These are phyloP conservation scores for Penicillium concentricum DNA, from an alignment of 2,329 filamentous ascomycete genomes.

Conservation along the genomic window DNA sequence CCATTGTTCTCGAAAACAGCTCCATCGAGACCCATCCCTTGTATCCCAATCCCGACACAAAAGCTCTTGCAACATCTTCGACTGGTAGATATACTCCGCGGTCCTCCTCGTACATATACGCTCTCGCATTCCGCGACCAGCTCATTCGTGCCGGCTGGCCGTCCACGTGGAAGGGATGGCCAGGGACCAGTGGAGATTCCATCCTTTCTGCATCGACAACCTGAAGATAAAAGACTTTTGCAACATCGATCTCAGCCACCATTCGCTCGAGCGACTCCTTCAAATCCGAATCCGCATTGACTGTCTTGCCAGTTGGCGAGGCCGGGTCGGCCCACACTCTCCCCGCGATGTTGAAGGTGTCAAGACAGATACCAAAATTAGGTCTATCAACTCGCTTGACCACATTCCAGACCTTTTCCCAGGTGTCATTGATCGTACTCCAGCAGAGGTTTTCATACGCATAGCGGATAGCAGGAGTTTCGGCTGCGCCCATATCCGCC, in stretches of 20 bases:
- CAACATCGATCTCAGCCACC: slow-evolving; percentile 55
- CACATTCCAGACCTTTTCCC: slow-evolving; percentile 71
- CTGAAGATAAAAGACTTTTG: slow-evolving; percentile 73
- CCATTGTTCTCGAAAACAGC: slow-evolving; percentile 63
- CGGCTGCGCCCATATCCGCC: slow-evolving; percentile 63
- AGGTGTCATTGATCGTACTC: slow-evolving; percentile 68
- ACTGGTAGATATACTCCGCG: slow-evolving; percentile 68
- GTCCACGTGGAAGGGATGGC: slow-evolving; percentile 59
- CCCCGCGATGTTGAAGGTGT: slow-evolving; percentile 75
- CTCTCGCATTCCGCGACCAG: slow-evolving; percentile 72
- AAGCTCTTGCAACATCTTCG: slow-evolving; percentile 57
- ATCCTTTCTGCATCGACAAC: slow-evolving; percentile 72
- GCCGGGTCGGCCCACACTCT: slow-evolving; percentile 67
- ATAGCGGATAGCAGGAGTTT: slow-evolving; percentile 61
- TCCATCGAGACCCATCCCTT: slow-evolving; percentile 71
- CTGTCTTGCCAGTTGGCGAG: slow-evolving; percentile 50
- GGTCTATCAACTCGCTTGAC: slow-evolving; percentile 62
- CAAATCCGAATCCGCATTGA: slow-evolving; percentile 57
- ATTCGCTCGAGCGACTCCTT: slow-evolving; percentile 56
- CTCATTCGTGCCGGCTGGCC: slow-evolving; percentile 67
- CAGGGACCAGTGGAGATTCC: slow-evolving; percentile 53
- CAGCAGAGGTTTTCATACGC: slow-evolving; percentile 73
- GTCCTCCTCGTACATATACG: slow-evolving; percentile 65
- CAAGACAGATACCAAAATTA: slow-evolving; percentile 74
- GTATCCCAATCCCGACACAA: slow-evolving; percentile 57